Base-by-base conservation (phyloP, 2,329 filamentous ascomycete genomes). In the Fusarium multiceps region DNA sequence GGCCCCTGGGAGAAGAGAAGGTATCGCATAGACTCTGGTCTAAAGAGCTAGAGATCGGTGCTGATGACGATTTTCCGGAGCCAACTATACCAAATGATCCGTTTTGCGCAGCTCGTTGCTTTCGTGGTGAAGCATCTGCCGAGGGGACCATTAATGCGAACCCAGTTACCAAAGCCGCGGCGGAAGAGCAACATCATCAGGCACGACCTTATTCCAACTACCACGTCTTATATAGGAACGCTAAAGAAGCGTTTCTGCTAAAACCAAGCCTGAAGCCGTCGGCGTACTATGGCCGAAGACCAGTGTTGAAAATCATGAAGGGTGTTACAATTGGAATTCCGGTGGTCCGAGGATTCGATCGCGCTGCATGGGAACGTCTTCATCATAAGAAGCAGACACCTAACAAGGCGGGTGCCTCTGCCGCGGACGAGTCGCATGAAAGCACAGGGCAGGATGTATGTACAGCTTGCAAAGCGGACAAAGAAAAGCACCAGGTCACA, bases 261-360 rank as follows among this genome's bases (percentile, higher is more conserved):
- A 95, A 96, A 72, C 93, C 94, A 12, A 95, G 89, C 69, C 84
- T 97, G 8, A 90, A 92, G 65, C 94, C 95, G 3, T 98, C 95
- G 0, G 89, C 89, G 20, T 94, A 97, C 72, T 94, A 97, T 74
- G 92, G 92, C 13, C 87, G 96, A 68, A 88, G 89, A 50, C 96
- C 96, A 1, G 84, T 98, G 5, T 87, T 90, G 42, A 94, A 95
- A 73, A 96, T 98, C 59, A 88, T 92, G 71, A 97, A 92, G 80
- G 94, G 93, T 1, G 82, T 90, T 53, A 90, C 90, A 9, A 90
- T 99, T 56, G 96, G 96, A 1, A 89, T 97, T 16, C 90, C 92
- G 6, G 92, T 98, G n/a, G 87, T 97, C 18, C 89, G 96, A 60
- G 96, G 96, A 0, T 99, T 99, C 74, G 90, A 97, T 78, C 88